Evolutionary conservation across 2,329 filamentous ascomycete species (phyloP), one percentile per base, ranked within the genome.

Genomic region (Exophiala sp.): DNA sequence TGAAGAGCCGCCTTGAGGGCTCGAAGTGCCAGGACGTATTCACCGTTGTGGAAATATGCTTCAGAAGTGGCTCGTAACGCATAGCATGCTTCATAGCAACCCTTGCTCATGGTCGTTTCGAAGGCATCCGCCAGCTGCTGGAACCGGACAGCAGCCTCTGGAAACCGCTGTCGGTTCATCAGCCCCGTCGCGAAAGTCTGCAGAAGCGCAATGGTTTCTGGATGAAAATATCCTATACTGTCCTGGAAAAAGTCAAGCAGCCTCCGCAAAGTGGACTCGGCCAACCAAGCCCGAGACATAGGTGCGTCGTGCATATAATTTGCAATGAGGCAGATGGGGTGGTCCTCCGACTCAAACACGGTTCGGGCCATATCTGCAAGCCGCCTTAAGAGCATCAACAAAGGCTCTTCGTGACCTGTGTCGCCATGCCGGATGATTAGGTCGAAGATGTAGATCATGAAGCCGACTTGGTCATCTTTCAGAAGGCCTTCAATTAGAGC

Each of bases 231-330:
- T 5, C 58, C 58, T 30, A 61, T 61, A 34, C 57, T 56, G 37
- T 61, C 58, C 46, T 59, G 56, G 39, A 61, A 61, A 40, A 61
- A 61, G 48, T 58, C 58, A 10, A 61, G 52, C 38, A 61, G 43
- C 35, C 53, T 48, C 22, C 58, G 55, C 22, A 59, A 34, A 1
- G 54, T 55, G 3, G 55, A 50, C 34, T 59, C 51, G 6, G 58
- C 58, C 9, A 61, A 37, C 53, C 57, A 59, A 1, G 57, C 48
- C 32, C 56, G 50, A 7, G 56, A 58, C 14, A 48, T 40, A 1
- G 49, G 50, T 13, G 57, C 50, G 32, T 56, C 48, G 16, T 47
- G 40, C 48, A 61, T 49, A 43, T 45, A 53, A 7, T 43, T 55
- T 5, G 58, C 57, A 19, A 59, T 50, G n/a, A 59, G 32, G 27